Evolutionary conservation across 192 early-diverging fungal species (phyloP), one percentile per base, ranked within the genome.

Genomic region (Entomortierella chlamydospora): DNA sequence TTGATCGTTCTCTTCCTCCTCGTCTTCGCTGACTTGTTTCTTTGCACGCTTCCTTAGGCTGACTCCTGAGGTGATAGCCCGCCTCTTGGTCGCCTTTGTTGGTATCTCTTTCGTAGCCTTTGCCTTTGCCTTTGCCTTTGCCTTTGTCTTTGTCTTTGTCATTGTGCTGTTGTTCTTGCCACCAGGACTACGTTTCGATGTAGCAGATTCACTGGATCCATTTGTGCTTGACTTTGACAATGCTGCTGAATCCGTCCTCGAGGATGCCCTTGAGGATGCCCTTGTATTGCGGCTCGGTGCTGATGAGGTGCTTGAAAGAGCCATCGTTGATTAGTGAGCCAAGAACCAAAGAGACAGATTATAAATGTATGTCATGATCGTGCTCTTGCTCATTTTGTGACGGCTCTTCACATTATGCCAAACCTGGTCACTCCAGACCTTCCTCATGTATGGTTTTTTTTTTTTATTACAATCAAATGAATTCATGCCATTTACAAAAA

Each of bases 31-130:
- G 39, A n/a, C 15, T 39, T 67, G 37, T 7, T 50, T 10, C 42
- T 62, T 71, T 2, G 42, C 30, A 51, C 69, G 50, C 42, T 71
- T 71, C 0, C 49, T 33, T n/a, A 17, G 22, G n/a, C 43, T 28
- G 15, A 20, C 0, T 51, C 29, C 31, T 51, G 57, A n/a, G n/a
- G n/a, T 30, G 4, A 29, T 22, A 20, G 59, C 20, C 42, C 43
- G 51, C 42, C 53, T 71, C n/a, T 49, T 64, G 17, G 61, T 64
- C 49, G 41, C 28, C 22, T 20, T 50, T 1, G 29, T 61, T 29
- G 23, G 20, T 61, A 4, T 13, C 39, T 9, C 13, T 9, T 41
- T 41, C 7, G 39, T 41, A 41, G 7, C 13, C 39, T 41, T 41
- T 41, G n/a, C n/a, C n/a, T n/a, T n/a, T n/a, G n/a, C n/a, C n/a